These are phyloP conservation scores for Coccomyxa sp. DNA, from an alignment of 139 green algal genomes.

Conservation along the genomic window DNA sequence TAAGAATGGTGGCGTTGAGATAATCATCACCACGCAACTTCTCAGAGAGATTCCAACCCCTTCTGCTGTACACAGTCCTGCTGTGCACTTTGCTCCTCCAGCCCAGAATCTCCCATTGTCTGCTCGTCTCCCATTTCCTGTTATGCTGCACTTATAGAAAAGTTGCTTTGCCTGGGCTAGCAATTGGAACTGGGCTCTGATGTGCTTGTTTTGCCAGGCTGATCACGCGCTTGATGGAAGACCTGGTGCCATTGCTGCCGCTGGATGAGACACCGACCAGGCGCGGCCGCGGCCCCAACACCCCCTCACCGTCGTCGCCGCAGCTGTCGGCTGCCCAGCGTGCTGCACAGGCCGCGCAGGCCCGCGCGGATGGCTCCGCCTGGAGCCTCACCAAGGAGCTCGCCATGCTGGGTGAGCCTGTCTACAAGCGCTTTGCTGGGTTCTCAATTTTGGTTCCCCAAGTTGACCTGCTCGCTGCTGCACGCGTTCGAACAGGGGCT, in stretches of 20 bases:
- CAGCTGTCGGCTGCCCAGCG: background rate
- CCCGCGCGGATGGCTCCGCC: background rate
- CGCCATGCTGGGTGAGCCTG: background rate
- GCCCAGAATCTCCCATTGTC: too few relatives aligned
- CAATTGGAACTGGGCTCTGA: too few relatives aligned
- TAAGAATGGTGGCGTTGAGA: too few relatives aligned
- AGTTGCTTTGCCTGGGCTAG: too few relatives aligned
- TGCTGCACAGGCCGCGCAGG: background rate
- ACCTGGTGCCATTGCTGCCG: conserved; percentile 15
- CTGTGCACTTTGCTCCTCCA: too few relatives aligned
- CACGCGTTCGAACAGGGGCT: background rate
- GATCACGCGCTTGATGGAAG: conserved; percentile 28
- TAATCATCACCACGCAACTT: too few relatives aligned
- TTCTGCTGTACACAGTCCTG: too few relatives aligned
- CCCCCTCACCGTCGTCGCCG: background rate
- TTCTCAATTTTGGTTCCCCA: too few relatives aligned
- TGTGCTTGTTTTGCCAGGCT: conserved; percentile 13
- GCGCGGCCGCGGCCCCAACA: background rate
- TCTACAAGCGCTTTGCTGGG: background rate
- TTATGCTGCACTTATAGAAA: too few relatives aligned
- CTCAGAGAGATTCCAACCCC: too few relatives aligned
- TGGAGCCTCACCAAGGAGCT: background rate
- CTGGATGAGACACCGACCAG: conserved; percentile 4
- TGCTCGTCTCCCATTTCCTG: too few relatives aligned
- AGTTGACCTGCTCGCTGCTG: too few relatives aligned